Base-by-base conservation (phyloP, 2,329 filamentous ascomycete species). In the Microsporum ferrugineum region DNA sequence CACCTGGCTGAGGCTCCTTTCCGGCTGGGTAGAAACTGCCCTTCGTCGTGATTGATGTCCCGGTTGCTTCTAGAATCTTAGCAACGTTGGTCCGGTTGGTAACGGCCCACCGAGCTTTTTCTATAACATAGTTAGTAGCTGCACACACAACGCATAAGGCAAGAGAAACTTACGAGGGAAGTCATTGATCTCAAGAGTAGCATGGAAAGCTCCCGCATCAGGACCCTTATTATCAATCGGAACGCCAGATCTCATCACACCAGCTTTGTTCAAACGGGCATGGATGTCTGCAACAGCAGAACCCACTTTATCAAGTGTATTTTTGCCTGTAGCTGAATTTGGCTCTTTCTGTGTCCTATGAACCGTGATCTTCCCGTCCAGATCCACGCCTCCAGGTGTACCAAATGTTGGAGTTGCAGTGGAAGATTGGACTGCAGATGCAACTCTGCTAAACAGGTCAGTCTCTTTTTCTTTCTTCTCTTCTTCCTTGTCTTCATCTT, bases 151-250 rank as follows among this genome's bases (percentile, higher is more conserved):
- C 45, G 10, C 58, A 36, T 39, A 4, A 45, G 36, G 17, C 5
- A 57, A 38, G 56, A 58, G 60, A 29, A 8, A 76, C 78, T 75
- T 77, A 80, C 78, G 94, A 38, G 94, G 94, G 75, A 97, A 97
- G 76, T 99, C 94, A 75, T 99, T 99, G 83, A 99, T 99, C 75
- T 97, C 94, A 64, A 99, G 81, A 2, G 92, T 97, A 14, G 94
- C 91, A 73, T 99, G 94, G 81, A 91, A 99, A 0, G 91, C 91
- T 58, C 94, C 94, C 2, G 94, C 94, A 73, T 99, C 94, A 0
- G 94, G 94, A 0, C 94, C 94, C 75, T 96, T 96, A 78, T 99
- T 99, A 78, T 99, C 94, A 71, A 96, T 95, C 5, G 94, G 91
- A 64, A 95, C 91, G 12, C 94, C 94, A 2, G 89, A 88, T 63